phyloP scores from a whole-genome alignment of 169 alveolate species.

The Babesia caballi region DNA sequence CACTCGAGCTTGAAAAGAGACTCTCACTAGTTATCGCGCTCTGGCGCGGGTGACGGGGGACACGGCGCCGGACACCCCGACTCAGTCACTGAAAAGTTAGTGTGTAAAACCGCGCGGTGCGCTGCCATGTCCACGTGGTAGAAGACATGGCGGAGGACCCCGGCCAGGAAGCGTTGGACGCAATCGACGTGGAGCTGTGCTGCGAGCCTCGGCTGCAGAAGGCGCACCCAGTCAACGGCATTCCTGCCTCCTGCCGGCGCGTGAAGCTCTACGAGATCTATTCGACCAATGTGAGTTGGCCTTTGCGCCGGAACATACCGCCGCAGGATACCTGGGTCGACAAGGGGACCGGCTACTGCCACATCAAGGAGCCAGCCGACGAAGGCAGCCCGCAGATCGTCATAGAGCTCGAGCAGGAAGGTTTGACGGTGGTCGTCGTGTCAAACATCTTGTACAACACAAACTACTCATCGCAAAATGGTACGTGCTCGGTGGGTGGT shows the following conservation, averaged over 20 bases:
- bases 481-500: too few relatives aligned
- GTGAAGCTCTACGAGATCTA: slow-evolving; percentile 74
- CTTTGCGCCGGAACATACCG: background rate
- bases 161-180: slow-evolving; percentile 25
- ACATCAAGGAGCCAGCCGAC: slow-evolving; percentile 37
- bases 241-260: slow-evolving; percentile 57
- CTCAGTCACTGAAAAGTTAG: background rate
- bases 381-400: slow-evolving; percentile 47
- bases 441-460: slow-evolving; percentile 50
- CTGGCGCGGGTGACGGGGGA: slow-evolving; percentile 43
- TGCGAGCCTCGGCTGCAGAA: slow-evolving; percentile 12
- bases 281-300: slow-evolving; percentile 16
- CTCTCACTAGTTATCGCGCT: slow-evolving; percentile 34
- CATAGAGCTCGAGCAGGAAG: slow-evolving; percentile 55
- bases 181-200: slow-evolving; percentile 17
- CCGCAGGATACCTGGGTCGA: slow-evolving; percentile 60
- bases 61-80: background rate
- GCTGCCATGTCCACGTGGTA: background rate
- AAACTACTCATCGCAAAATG: slow-evolving; percentile 65
- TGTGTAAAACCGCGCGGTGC: background rate
- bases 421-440: slow-evolving; percentile 21
- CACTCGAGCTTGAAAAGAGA: slow-evolving; percentile 36
- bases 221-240: slow-evolving; percentile 61
- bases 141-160: slow-evolving; percentile 24
- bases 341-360: slow-evolving; percentile 67